Percentiles rank a stretch among this genome's conserved stretches.
Evolutionary conservation across 805 yeast species (phyloP).

Genomic region (Ogataea angusta): DNA sequence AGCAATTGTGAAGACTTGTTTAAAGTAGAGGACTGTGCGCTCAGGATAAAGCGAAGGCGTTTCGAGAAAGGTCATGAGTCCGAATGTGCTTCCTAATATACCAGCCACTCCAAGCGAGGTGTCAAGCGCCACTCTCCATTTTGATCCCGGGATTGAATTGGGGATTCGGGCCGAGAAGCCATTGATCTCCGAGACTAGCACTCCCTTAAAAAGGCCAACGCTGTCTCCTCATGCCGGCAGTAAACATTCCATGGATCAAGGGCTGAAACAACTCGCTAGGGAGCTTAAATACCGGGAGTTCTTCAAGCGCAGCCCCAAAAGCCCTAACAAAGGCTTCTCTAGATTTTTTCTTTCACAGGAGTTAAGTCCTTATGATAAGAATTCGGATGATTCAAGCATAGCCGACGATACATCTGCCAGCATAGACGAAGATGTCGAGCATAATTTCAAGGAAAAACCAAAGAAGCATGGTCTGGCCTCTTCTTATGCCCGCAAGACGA

Average conservation of each 20-base stretch:
- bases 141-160: neutral
- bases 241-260: slow-evolving; percentile 27
- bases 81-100: neutral
- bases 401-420: slow-evolving; percentile 6
- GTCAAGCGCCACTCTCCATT: slow-evolving; percentile 4
- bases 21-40: too few species aligned
- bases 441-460: slow-evolving; percentile 7
- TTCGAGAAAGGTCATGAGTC: neutral
- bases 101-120: neutral
- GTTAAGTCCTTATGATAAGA: slow-evolving; percentile 31
- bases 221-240: neutral
- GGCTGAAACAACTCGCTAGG: slow-evolving; percentile 39
- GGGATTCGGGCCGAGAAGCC: slow-evolving; percentile 6
- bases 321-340: slow-evolving; percentile 44
- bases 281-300: slow-evolving; percentile 57
- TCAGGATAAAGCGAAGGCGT: too few species aligned
- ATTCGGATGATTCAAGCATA: neutral
- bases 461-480: neutral
- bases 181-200: slow-evolving; percentile 2
- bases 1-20: too few species aligned
- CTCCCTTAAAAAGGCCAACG: neutral
- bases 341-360: slow-evolving; percentile 68
- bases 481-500: slow-evolving; percentile 6
- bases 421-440: slow-evolving; percentile 5
- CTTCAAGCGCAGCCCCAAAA: slow-evolving; percentile 41